Conservation (phyloP, 2,329 filamentous ascomycete genomes). For the Ceratocystis ficicola region DNA sequence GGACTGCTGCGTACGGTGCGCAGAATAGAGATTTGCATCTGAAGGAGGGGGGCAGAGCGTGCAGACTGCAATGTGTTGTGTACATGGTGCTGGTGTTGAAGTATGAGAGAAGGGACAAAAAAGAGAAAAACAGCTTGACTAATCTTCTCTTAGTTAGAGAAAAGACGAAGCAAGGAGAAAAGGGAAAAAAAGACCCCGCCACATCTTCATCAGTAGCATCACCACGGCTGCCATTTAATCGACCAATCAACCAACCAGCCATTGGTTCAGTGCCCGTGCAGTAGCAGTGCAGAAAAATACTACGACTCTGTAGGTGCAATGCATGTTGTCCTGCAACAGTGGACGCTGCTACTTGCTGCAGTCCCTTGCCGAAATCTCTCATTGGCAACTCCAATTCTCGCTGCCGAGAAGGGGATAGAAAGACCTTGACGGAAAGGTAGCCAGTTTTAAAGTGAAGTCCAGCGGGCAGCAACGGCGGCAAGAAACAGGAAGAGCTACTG, state of each 20-base stretch:
- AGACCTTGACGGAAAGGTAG: too few relatives aligned
- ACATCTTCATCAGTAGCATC: not conserved
- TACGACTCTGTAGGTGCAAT: not conserved
- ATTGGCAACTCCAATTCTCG: not conserved
- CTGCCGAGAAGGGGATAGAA: not conserved
- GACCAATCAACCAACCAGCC: not conserved
- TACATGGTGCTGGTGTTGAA: too few relatives aligned
- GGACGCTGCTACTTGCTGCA: not conserved
- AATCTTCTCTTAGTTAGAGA: not conserved
- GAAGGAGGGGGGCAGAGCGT: not conserved
- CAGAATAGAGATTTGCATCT: not conserved
- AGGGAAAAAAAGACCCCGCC: not conserved
- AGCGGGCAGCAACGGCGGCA: too few relatives aligned
- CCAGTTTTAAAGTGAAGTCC: too few relatives aligned
- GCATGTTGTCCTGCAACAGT: not conserved
- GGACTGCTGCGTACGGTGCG: not conserved
- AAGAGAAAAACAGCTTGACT: too few relatives aligned
- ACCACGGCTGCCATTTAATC: not conserved
- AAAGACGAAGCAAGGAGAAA: not conserved
- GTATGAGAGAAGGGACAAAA: too few relatives aligned
- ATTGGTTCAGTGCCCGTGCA: not conserved
- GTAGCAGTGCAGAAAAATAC: not conserved
- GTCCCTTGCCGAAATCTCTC: not conserved
- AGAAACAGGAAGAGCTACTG: too few relatives aligned
- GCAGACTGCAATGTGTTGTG: too few relatives aligned